Conservation (phyloP, 1,284 basidiomycete species). For the Sanguinoderma infundibulare region DNA sequence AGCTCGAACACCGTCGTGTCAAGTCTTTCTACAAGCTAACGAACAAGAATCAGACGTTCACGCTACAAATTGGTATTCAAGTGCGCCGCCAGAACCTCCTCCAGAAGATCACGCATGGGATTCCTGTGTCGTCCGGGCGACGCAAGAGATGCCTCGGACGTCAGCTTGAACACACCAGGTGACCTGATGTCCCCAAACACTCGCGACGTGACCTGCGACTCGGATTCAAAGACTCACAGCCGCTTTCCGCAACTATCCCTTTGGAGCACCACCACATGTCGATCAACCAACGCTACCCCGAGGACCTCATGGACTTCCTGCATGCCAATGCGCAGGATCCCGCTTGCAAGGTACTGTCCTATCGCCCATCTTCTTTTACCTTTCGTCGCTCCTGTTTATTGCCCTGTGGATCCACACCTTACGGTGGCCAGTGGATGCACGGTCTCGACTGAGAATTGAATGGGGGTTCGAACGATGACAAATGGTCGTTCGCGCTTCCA, state of each 20-base stretch:
- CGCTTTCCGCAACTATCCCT: not conserved
- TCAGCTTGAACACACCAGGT: not conserved
- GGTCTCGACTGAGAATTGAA: too few relatives aligned
- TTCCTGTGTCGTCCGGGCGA: not conserved
- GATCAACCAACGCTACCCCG: not conserved
- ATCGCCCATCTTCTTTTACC: conserved; percentile 31
- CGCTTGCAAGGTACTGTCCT: not conserved
- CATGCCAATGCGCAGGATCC: not conserved
- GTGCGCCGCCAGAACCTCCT: not conserved
- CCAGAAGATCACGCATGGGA: conserved; percentile 44
- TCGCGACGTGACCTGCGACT: not conserved
- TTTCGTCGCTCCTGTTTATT: too few relatives aligned
- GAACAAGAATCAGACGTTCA: conserved; percentile 34
- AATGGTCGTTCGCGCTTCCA: too few relatives aligned
- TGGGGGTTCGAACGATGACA: conserved; percentile 37
- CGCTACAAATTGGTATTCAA: conserved; percentile 27
- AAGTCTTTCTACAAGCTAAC: conserved; percentile 39
- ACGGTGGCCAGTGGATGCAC: too few relatives aligned
- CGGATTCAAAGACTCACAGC: not conserved
- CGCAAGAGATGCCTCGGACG: not conserved
- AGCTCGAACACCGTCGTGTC: conserved; percentile 38
- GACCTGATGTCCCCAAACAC: too few relatives aligned
- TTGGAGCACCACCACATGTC: not conserved
- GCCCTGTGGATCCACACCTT: too few relatives aligned
- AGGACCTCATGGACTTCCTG: not conserved